Conservation (phyloP, 176 grass and related monocot species). For the Cenchrus purpureus region DNA sequence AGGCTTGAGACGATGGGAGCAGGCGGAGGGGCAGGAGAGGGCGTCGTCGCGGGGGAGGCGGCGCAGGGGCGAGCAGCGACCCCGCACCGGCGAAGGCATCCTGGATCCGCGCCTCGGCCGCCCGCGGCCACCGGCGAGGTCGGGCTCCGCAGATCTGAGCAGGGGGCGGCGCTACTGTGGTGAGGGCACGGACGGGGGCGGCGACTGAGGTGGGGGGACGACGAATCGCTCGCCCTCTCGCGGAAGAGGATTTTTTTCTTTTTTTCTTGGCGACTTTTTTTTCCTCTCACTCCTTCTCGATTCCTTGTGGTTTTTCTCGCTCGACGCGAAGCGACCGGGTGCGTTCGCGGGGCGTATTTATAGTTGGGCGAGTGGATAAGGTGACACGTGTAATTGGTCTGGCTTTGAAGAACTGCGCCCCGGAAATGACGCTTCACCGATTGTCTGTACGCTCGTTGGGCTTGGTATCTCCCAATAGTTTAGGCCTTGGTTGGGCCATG, state of each 20-base stretch:
- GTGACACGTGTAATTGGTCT: conserved; percentile 39
- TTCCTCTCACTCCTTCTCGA: neutral
- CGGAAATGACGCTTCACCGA: neutral
- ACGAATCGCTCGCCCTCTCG: neutral
- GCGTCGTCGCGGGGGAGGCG: conserved; percentile 28
- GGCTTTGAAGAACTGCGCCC: neutral
- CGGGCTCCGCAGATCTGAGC: conserved; percentile 39
- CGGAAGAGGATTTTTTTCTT: conserved; percentile 13
- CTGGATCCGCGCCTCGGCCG: conserved; percentile 33
- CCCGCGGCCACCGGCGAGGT: conserved; percentile 41
- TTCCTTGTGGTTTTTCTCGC: neutral
- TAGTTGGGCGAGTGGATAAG: conserved; percentile 32
- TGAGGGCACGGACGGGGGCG: neutral
- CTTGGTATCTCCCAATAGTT: too few relatives aligned
- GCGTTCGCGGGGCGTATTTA: neutral
- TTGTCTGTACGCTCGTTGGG: neutral
- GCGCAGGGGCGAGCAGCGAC: conserved; percentile 30
- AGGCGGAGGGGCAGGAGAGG: conserved; percentile 41
- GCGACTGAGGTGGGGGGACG: neutral
- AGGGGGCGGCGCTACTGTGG: neutral
- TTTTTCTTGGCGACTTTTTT: neutral
- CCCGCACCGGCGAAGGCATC: conserved; percentile 56
- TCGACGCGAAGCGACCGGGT: neutral
- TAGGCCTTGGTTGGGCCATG: too few relatives aligned
- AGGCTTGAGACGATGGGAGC: conserved; percentile 67